Evolutionary conservation across 2,329 filamentous ascomycete genomes (phyloP).

Genomic region (Thelonectria rubi): DNA sequence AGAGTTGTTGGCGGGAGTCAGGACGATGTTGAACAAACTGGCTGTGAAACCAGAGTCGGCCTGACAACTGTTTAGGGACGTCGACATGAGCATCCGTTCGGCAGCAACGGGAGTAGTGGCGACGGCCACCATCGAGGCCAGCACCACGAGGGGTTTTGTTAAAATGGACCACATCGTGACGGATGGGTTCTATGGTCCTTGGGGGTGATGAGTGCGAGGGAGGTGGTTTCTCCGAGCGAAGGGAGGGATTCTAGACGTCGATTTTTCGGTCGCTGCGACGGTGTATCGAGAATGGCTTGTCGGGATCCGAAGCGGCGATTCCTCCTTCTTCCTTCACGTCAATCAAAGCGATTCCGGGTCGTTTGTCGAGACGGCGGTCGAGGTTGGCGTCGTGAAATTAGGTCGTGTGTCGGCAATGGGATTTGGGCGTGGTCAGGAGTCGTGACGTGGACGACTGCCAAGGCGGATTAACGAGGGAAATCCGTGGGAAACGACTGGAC

Average conservation of each 20-base stretch:
- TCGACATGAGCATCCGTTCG: slow-evolving; percentile 77
- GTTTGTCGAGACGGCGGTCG: neutral
- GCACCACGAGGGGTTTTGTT: slow-evolving; percentile 55
- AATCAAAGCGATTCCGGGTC: neutral
- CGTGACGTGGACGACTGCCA: slow-evolving; percentile 25
- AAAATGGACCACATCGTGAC: slow-evolving; percentile 58
- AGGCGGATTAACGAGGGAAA: slow-evolving; percentile 36
- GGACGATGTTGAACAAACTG: slow-evolving; percentile 85
- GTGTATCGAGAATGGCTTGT: slow-evolving; percentile 11
- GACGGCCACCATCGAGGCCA: slow-evolving; percentile 56
- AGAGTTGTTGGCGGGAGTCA: slow-evolving; percentile 78
- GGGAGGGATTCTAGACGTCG: slow-evolving; percentile 18
- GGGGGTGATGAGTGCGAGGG: slow-evolving; percentile 8
- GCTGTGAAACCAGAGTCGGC: slow-evolving; percentile 86
- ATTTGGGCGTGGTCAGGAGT: slow-evolving; percentile 26
- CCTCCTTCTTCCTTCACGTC: slow-evolving; percentile 4
- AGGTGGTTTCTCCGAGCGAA: slow-evolving; percentile 11
- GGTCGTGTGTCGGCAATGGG: neutral
- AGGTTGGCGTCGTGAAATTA: neutral
- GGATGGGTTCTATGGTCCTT: slow-evolving; percentile 21
- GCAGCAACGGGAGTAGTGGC: slow-evolving; percentile 60
- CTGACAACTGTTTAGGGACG: slow-evolving; percentile 86
- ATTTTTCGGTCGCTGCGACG: slow-evolving; percentile 7
- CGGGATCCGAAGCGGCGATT: slow-evolving; percentile 6
- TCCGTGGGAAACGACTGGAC: slow-evolving; percentile 27